Percentiles rank a stretch among this genome's conserved stretches.
Conservation (phyloP, 225 moss, liverwort and hornwort species). For the Thuidium tamariscinum region DNA sequence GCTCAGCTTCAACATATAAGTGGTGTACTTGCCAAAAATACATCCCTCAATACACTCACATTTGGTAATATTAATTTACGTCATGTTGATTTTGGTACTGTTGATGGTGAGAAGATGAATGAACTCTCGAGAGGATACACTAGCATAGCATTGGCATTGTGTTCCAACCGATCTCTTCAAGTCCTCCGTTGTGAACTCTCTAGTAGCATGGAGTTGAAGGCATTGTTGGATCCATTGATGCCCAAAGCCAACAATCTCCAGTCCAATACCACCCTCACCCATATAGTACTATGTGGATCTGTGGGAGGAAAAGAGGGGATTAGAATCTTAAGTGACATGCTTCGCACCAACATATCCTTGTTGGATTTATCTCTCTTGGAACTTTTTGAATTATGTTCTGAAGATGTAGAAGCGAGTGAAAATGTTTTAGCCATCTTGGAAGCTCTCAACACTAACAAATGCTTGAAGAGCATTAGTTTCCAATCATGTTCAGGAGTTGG, state of each 20-base stretch:
- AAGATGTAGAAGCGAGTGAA: too few species aligned
- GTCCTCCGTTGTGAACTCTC: accelerated
- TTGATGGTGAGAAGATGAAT: too few species aligned
- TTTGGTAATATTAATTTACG: too few species aligned
- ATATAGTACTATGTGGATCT: accelerated
- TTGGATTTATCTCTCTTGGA: accelerated
- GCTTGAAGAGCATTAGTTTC: background rate
- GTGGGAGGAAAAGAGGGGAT: background rate
- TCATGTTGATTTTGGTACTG: too few species aligned
- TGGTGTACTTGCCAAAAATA: background rate
- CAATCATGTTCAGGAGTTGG: accelerated
- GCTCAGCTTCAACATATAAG: background rate
- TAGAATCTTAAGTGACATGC: background rate
- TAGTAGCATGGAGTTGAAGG: background rate
- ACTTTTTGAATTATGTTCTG: accelerated
- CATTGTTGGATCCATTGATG: background rate
- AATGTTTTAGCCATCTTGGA: background rate
- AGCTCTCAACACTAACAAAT: background rate
- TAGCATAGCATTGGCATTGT: background rate
- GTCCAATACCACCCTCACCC: background rate
- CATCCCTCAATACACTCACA: background rate
- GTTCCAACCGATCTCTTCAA: background rate
- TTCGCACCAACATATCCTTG: background rate
- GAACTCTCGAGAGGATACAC: background rate
- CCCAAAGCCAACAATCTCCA: background rate